Evolutionary conservation across 192 early-diverging fungal species (phyloP).

Genomic region (Backusella mclennaniae): DNA sequence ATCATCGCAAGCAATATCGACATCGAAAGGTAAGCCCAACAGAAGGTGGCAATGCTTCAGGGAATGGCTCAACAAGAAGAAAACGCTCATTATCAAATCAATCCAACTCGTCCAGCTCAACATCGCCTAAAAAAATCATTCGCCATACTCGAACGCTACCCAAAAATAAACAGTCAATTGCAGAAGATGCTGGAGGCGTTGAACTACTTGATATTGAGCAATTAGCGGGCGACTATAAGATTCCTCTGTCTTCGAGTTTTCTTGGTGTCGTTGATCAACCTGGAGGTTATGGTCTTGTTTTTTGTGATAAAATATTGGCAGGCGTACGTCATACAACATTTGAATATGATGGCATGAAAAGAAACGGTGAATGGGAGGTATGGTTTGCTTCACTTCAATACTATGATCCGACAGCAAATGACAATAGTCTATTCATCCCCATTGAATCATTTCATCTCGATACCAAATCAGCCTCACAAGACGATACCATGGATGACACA

Average conservation of each 20-base stretch:
- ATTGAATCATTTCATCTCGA: slow-evolving; percentile 18
- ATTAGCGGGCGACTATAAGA: slow-evolving; percentile 15
- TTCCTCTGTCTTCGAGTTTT: slow-evolving; percentile 15
- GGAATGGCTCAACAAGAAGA: neutral
- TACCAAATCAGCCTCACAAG: neutral
- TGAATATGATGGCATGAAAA: neutral
- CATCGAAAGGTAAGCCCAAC: neutral
- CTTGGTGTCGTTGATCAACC: slow-evolving; percentile 27
- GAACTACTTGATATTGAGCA: slow-evolving; percentile 38
- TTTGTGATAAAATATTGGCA: slow-evolving; percentile 32
- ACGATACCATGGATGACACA: neutral
- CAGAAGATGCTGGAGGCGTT: neutral
- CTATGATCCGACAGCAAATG: slow-evolving; percentile 13
- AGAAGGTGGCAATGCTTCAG: neutral
- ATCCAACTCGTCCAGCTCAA: neutral
- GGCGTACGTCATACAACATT: slow-evolving; percentile 18
- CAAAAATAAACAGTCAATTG: neutral
- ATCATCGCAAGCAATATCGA: slow-evolving; percentile 16
- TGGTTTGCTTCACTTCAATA: slow-evolving; percentile 32
- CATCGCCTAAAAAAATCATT: neutral
- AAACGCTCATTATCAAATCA: neutral
- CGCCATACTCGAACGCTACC: neutral
- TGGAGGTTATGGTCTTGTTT: slow-evolving; percentile 14
- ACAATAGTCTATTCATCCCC: neutral
- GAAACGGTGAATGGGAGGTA: slow-evolving; percentile 14